Base-by-base conservation (phyloP, 345 rosid genomes). In the Eucalyptus rudis region DNA sequence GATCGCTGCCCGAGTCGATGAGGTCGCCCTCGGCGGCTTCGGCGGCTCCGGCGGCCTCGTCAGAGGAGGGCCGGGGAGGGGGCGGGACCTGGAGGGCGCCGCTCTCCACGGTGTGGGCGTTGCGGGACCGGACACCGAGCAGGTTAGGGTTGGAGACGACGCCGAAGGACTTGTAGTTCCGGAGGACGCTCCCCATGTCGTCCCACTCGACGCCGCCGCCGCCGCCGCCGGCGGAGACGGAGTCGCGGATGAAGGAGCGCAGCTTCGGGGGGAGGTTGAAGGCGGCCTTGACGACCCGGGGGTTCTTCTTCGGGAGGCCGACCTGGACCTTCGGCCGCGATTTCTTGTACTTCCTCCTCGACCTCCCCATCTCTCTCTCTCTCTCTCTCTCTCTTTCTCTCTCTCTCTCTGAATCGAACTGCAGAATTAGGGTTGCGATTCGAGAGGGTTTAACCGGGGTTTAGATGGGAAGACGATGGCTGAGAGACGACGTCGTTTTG, bases 251-350 rank as follows among this genome's bases (percentile, higher is more conserved):
- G 31, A 98, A 91, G 86, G 96, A 86, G 1, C 99, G 98, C 22
- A 97, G 96, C 96, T 98, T 98, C 2, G 98, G 97, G 54, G 98
- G 99, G 89, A 98, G 89, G 89, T 91, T 92, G 94, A 98, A 98
- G 45, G 96, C 94, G 45, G 98, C 97, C 86, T 97, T 98, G 88
- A 98, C 95, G 89, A 94, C 87, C 52, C 90, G n/a, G 36, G 98
- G 98, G 81, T 97, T 94, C 86, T 96, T 97, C 96, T 93, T 95
- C 0, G 98, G 99, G 22, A 98, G 99, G 87, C 94, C 96, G 13
- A 97, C 99, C 17, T 88, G 92, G 33, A 98, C 99, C 92, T 98
- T 98, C 13, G 97, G 87, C 90, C 95, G 92, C 47, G 99, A 96
- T 62, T 89, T 90, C 91, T 93, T 96, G 96, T 94, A 96, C 92